These are phyloP conservation scores for Crithidia brevicula DNA, from an alignment of 208 protist species.

Conservation along the genomic window DNA sequence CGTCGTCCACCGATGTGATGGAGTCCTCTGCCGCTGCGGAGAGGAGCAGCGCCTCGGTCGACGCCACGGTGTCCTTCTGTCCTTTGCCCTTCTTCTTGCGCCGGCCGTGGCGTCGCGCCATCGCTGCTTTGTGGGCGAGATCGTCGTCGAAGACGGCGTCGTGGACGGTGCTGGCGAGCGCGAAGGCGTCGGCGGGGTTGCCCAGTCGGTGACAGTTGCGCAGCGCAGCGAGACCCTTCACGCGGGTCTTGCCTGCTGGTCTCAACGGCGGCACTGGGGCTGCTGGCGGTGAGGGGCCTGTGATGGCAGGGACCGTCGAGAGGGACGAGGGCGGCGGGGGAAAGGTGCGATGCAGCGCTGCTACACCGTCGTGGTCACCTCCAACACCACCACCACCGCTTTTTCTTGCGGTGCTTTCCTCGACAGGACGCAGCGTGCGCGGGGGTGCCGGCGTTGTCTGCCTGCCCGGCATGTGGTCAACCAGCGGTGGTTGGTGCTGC, in stretches of 20 bases:
- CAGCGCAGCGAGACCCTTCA: constrained; percentile 9
- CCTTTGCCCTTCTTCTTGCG: not conserved
- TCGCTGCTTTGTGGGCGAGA: not conserved
- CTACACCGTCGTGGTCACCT: too few species aligned
- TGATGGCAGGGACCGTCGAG: too few species aligned
- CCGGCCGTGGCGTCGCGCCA: not conserved
- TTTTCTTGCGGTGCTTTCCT: too few species aligned
- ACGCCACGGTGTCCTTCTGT: not conserved
- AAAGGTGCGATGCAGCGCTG: too few species aligned
- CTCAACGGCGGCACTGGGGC: not conserved
- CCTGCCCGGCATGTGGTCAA: not conserved
- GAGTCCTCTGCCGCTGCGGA: not conserved
- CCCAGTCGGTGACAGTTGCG: constrained; percentile 48
- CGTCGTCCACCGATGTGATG: not conserved
- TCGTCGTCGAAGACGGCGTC: constrained; percentile 15
- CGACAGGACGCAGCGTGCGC: too few species aligned
- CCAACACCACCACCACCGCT: too few species aligned
- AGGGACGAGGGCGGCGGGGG: too few species aligned
- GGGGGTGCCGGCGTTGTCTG: too few species aligned
- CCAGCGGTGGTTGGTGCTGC: not conserved
- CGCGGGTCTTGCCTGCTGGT: not conserved
- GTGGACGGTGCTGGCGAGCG: constrained; percentile 23
- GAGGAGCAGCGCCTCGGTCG: constrained; percentile 25
- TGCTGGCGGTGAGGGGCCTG: not conserved
- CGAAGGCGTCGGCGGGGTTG: constrained; percentile 43